Conservation (phyloP, 768 basidiomycete species). For the Amanita muscaria region DNA sequence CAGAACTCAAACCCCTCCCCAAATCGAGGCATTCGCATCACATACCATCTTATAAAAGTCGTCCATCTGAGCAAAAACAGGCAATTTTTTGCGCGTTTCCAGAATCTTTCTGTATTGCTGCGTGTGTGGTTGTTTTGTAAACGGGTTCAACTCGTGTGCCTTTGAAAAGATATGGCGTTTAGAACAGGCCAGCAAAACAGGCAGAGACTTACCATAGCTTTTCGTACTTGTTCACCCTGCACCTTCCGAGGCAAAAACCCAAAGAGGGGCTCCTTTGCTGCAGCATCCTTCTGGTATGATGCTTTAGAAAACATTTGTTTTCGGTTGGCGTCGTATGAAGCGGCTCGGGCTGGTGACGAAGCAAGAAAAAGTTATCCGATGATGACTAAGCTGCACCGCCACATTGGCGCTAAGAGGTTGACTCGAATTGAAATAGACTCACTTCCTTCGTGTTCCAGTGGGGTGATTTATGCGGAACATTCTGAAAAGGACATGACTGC, state of each 20-base stretch:
- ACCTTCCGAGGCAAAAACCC: slow-evolving; percentile 70
- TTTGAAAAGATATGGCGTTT: slow-evolving; percentile 20
- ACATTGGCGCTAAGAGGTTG: too few relatives aligned
- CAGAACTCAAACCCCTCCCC: slow-evolving; percentile 37
- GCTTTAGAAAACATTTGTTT: background rate
- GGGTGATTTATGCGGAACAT: too few relatives aligned
- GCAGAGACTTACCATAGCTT: slow-evolving; percentile 53
- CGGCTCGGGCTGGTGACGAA: slow-evolving; percentile 15
- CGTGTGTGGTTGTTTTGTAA: slow-evolving; percentile 74
- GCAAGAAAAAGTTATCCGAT: slow-evolving; percentile 30
- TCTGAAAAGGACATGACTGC: too few relatives aligned
- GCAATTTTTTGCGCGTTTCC: slow-evolving; percentile 76
- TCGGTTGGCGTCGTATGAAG: background rate
- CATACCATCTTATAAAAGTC: slow-evolving; percentile 86
- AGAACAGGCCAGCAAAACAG: background rate
- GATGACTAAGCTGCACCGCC: slow-evolving; percentile 2
- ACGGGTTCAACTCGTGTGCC: slow-evolving; percentile 81
- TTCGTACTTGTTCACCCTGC: slow-evolving; percentile 52
- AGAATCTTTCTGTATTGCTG: slow-evolving; percentile 81
- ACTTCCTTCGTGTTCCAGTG: too few relatives aligned
- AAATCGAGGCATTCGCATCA: slow-evolving; percentile 19
- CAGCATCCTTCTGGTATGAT: slow-evolving; percentile 7
- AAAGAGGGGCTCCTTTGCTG: slow-evolving; percentile 50
- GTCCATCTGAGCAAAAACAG: slow-evolving; percentile 88
- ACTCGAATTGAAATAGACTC: too few relatives aligned